These are phyloP conservation scores for Globisporangium iwayamae DNA, from an alignment of 352 stramenopile genomes.

Conservation along the genomic window DNA sequence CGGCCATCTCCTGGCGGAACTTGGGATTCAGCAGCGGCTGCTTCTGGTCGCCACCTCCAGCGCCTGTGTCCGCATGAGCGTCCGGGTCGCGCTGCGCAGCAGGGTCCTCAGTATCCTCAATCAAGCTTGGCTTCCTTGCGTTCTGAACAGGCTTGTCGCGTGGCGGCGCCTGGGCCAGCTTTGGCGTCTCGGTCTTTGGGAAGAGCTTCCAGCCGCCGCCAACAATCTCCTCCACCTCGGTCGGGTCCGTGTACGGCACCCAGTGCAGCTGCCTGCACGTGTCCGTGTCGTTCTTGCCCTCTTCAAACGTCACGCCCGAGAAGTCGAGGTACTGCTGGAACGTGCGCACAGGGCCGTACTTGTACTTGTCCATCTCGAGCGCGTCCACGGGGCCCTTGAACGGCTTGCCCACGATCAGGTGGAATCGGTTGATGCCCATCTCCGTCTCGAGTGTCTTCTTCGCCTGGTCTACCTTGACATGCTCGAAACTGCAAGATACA, in stretches of 20 bases:
- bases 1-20: slow-evolving; percentile 44
- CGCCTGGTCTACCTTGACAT: slow-evolving; percentile 42
- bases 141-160: slow-evolving; percentile 17
- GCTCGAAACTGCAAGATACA: slow-evolving; percentile 32
- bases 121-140: slow-evolving; percentile 18
- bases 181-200: slow-evolving; percentile 14
- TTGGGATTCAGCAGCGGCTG: slow-evolving; percentile 23
- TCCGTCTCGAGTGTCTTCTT: slow-evolving; percentile 45
- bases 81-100: slow-evolving; percentile 26
- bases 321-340: slow-evolving; percentile 63
- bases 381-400: slow-evolving; percentile 58
- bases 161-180: neutral
- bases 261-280: slow-evolving; percentile 69
- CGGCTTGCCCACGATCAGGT: slow-evolving; percentile 48
- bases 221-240: slow-evolving; percentile 46
- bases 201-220: slow-evolving; percentile 48
- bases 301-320: slow-evolving; percentile 47
- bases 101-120: slow-evolving; percentile 32
- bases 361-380: slow-evolving; percentile 59
- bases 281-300: slow-evolving; percentile 45
- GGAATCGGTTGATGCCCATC: slow-evolving; percentile 56
- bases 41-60: slow-evolving; percentile 27
- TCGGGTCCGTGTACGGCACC: slow-evolving; percentile 59
- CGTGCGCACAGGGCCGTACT: slow-evolving; percentile 46
- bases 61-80: slow-evolving; percentile 38